Conservation (phyloP, 2,329 filamentous ascomycete species). For the Botrytis pseudocinerea region DNA sequence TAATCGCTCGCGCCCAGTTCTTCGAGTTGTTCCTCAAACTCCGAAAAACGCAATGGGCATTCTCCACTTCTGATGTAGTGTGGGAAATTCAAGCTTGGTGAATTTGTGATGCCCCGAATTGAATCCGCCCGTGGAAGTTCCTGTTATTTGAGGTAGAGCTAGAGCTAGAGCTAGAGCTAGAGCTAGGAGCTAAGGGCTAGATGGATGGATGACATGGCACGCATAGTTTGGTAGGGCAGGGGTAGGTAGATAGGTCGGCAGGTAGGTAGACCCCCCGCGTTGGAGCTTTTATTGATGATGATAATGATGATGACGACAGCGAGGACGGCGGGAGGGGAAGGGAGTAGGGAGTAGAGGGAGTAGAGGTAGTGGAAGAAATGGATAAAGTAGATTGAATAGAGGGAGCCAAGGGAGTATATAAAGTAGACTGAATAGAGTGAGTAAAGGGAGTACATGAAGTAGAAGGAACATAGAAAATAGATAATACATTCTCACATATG, state of each 20-base stretch:
- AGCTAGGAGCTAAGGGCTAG: not conserved
- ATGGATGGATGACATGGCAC: slow-evolving; percentile 9
- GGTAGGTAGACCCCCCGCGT: not conserved
- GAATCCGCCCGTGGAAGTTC: not conserved
- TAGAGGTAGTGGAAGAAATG: too few species aligned
- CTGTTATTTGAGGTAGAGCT: not conserved
- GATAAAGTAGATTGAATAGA: too few species aligned
- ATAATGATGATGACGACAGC: not conserved
- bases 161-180: not conserved
- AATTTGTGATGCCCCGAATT: not conserved
- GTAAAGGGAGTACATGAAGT: too few species aligned
- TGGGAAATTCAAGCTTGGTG: not conserved
- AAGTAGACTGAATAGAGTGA: too few species aligned
- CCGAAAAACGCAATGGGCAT: not conserved
- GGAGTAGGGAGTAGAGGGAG: too few species aligned
- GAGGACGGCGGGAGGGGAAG: too few species aligned
- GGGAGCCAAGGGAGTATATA: too few species aligned
- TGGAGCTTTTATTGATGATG: not conserved
- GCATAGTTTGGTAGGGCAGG: not conserved
- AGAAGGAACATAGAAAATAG: too few species aligned
- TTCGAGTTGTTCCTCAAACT: not conserved
- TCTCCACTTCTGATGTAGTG: not conserved
- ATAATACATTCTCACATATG: too few species aligned
- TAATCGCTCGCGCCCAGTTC: not conserved
- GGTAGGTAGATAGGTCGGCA: not conserved